A percentile compares a stretch with the other conserved stretches of the same genome.
Evolutionary conservation across 306 rosid species (phyloP).

Genomic region (Quercus ilex): DNA sequence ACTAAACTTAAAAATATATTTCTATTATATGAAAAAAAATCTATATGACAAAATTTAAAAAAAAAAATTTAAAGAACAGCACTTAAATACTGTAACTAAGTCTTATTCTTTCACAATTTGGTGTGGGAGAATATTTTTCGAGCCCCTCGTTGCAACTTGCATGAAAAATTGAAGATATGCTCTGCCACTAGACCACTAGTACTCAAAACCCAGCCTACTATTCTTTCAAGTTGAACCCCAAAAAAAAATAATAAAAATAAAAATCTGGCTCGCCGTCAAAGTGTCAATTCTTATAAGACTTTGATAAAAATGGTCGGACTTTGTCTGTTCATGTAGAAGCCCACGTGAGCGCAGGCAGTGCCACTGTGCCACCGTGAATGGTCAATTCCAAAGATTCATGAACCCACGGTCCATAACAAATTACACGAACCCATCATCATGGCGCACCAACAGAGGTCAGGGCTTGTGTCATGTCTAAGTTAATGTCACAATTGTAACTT

Average conservation of each 20-base stretch:
- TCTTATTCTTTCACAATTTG: fast-evolving
- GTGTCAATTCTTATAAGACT: background rate
- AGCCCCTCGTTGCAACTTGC: too few relatives aligned
- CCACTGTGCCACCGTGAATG: background rate
- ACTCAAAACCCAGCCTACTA: too few relatives aligned
- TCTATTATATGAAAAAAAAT: fast-evolving
- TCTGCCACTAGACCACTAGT: too few relatives aligned
- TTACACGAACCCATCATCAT: background rate
- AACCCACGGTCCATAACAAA: conserved; percentile 4
- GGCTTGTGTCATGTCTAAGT: background rate
- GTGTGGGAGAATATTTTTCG: too few relatives aligned
- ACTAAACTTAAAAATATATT: too few relatives aligned
- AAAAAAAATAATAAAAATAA: background rate
- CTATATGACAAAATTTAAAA: too few relatives aligned
- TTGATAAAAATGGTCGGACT: background rate
- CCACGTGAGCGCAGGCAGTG: conserved; percentile 15
- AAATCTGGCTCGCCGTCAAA: background rate
- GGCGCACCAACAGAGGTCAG: conserved; percentile 13
- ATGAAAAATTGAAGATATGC: too few relatives aligned
- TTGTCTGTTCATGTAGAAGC: background rate
- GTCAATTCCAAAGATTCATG: background rate
- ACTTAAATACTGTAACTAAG: fast-evolving
- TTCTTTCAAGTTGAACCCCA: background rate
- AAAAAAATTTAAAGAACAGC: fast-evolving
- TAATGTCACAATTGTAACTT: background rate